These are phyloP conservation scores for Ophiosphaerella narmari DNA, from an alignment of 2,329 filamentous ascomycete species.

Conservation along the genomic window DNA sequence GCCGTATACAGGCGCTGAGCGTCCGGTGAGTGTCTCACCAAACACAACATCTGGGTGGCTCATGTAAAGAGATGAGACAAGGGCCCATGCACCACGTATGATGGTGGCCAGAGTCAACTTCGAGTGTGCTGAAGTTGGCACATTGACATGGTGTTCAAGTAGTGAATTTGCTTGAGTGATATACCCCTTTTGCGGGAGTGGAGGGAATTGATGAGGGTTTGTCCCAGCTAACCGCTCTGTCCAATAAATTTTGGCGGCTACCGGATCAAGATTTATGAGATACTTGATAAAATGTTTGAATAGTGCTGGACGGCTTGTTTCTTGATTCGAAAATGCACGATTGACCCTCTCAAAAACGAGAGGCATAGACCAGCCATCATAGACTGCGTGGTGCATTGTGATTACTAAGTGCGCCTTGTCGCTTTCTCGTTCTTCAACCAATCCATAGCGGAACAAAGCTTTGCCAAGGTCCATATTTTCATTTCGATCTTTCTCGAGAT, in stretches of 20 bases:
- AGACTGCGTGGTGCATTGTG: constrained; percentile 58
- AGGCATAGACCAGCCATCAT: constrained; percentile 55
- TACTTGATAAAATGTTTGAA: constrained; percentile 58
- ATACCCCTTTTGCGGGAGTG: constrained; percentile 52
- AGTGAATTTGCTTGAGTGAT: constrained; percentile 57
- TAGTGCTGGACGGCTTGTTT: constrained; percentile 29
- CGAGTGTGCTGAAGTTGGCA: constrained; percentile 34
- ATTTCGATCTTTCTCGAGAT: constrained; percentile 41
- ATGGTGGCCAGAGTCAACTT: constrained; percentile 57
- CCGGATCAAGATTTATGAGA: constrained; percentile 49
- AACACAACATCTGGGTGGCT: constrained; percentile 60
- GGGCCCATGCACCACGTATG: constrained; percentile 64
- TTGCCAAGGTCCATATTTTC: constrained; percentile 48
- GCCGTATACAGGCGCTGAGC: constrained; percentile 52
- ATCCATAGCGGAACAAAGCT: constrained; percentile 44
- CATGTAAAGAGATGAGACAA: constrained; percentile 61
- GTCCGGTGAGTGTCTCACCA: constrained; percentile 64
- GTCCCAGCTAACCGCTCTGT: constrained; percentile 51
- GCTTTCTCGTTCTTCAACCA: constrained; percentile 30
- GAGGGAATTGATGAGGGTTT: constrained; percentile 56
- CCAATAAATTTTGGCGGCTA: constrained; percentile 54
- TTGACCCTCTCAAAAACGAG: constrained; percentile 43
- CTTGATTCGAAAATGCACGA: constrained; percentile 33
- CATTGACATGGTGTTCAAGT: constrained; percentile 53
- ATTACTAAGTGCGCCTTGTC: constrained; percentile 51